Percentiles rank a stretch among this genome's conserved stretches.
These are phyloP conservation scores for Dicorynia guianensis DNA, from an alignment of 306 rosid species.

Conservation along the genomic window DNA sequence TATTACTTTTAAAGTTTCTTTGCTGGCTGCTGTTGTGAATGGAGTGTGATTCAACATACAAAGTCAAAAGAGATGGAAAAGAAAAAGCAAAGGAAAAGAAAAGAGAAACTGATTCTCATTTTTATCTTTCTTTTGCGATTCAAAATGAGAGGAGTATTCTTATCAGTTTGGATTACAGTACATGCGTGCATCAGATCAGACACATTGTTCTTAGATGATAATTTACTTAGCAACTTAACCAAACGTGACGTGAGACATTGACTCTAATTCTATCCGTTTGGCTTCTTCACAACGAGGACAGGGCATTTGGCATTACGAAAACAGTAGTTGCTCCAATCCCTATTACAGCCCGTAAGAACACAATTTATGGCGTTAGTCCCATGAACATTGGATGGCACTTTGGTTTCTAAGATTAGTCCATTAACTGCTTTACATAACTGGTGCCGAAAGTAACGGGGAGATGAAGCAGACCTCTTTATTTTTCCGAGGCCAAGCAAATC, in stretches of 20 bases:
- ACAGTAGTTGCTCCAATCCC: slow-evolving; percentile 69
- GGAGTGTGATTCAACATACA: background rate
- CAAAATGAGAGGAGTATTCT: too few species aligned
- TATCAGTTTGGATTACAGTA: background rate
- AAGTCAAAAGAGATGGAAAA: too few species aligned
- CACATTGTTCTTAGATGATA: background rate
- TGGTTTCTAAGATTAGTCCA: too few species aligned
- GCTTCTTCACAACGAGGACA: slow-evolving; percentile 66
- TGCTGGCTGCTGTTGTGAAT: background rate
- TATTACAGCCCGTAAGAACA: slow-evolving; percentile 47
- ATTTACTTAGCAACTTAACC: background rate
- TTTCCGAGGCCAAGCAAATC: too few species aligned
- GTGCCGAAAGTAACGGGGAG: background rate
- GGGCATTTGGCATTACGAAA: slow-evolving; percentile 60
- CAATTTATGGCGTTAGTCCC: background rate
- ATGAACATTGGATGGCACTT: background rate
- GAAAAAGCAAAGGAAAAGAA: too few species aligned
- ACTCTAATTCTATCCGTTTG: slow-evolving; percentile 13
- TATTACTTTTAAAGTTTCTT: too few species aligned
- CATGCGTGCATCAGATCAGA: background rate
- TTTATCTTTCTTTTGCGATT: too few species aligned
- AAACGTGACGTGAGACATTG: background rate
- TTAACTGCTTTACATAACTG: too few species aligned
- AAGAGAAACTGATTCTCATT: too few species aligned
- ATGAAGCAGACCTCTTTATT: slow-evolving; percentile 42